Percentiles rank a stretch among this genome's conserved stretches.
phyloP scores from a whole-genome alignment of 2,329 filamentous ascomycete genomes.

The Clonostachys rhizophaga region DNA sequence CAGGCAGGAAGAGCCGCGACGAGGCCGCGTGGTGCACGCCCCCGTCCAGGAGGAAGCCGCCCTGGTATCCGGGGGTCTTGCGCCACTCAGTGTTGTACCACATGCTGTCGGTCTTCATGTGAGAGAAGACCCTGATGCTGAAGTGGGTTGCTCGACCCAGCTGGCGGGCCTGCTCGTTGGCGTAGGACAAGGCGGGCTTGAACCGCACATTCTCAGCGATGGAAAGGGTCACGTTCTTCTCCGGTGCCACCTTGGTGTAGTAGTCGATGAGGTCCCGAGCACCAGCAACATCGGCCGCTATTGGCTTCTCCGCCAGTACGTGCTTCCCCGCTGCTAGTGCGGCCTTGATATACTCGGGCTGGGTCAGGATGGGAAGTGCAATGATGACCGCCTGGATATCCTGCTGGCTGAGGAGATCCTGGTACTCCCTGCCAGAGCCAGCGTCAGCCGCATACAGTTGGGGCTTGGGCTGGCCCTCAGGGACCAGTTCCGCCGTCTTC shows the following conservation, averaged over 20 bases:
- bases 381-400: slow-evolving; percentile 54
- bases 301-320: slow-evolving; percentile 66
- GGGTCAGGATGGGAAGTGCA: slow-evolving; percentile 57
- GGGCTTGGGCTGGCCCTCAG: slow-evolving; percentile 13
- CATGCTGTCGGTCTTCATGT: slow-evolving; percentile 30
- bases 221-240: slow-evolving; percentile 36
- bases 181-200: slow-evolving; percentile 48
- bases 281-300: slow-evolving; percentile 52
- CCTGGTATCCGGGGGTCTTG: slow-evolving; percentile 3
- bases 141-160: slow-evolving; percentile 39
- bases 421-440: slow-evolving; percentile 35
- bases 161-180: slow-evolving; percentile 29
- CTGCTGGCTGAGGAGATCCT: slow-evolving; percentile 44
- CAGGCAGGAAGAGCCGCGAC: slow-evolving; percentile 54
- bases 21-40: slow-evolving; percentile 35
- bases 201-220: slow-evolving; percentile 75
- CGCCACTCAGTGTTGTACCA: slow-evolving; percentile 42
- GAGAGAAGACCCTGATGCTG: slow-evolving; percentile 25
- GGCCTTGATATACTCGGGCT: slow-evolving; percentile 53
- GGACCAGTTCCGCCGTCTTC: slow-evolving; percentile 30
- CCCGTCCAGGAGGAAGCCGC: slow-evolving; percentile 5
- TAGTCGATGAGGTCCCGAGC: slow-evolving; percentile 32
- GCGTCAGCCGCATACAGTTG: slow-evolving; percentile 56
- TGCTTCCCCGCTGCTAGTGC: slow-evolving; percentile 63
- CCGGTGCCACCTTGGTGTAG: slow-evolving; percentile 16